Evolutionary conservation across 805 yeast genomes (phyloP).

Genomic region (Ogataea sp.): DNA sequence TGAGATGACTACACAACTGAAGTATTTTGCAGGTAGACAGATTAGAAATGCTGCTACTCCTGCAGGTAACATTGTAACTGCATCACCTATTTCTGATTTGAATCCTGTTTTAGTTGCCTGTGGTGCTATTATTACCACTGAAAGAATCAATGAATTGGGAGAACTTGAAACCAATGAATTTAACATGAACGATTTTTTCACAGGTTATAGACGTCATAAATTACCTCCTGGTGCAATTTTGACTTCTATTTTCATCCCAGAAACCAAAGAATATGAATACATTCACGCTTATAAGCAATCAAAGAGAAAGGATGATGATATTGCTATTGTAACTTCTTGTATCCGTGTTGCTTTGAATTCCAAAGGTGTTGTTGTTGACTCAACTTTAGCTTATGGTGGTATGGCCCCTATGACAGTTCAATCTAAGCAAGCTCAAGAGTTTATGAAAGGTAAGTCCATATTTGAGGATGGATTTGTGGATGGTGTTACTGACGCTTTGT

Average conservation of each 20-base stretch:
- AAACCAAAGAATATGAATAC: constrained; percentile 26
- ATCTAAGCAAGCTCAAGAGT: constrained; percentile 26
- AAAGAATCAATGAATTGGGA: constrained; percentile 20
- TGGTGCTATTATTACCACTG: constrained; percentile 29
- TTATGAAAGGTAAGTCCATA: constrained; percentile 16
- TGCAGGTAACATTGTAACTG: constrained; percentile 42
- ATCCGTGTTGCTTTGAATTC: constrained; percentile 19
- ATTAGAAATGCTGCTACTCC: constrained; percentile 43
- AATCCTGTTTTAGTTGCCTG: constrained; percentile 38
- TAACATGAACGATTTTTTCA: constrained; percentile 31
- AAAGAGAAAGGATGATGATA: constrained; percentile 42
- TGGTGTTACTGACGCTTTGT: constrained; percentile 18
- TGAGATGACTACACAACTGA: constrained; percentile 32
- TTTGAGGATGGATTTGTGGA: constrained; percentile 20
- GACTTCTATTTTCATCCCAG: constrained; percentile 32
- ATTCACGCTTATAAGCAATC: constrained; percentile 36
- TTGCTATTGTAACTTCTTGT: constrained; percentile 39
- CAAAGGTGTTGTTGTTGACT: constrained; percentile 19
- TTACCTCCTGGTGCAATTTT: constrained; percentile 29
- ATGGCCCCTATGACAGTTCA: constrained; percentile 39
- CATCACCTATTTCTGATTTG: constrained; percentile 41
- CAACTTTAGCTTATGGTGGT: constrained; percentile 36
- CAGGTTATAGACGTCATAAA: constrained; percentile 33
- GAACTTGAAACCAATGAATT: constrained; percentile 17
- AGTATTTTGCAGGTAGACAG: constrained; percentile 41